Base-by-base conservation (phyloP, 805 yeast species). In the Candida chilensis region DNA sequence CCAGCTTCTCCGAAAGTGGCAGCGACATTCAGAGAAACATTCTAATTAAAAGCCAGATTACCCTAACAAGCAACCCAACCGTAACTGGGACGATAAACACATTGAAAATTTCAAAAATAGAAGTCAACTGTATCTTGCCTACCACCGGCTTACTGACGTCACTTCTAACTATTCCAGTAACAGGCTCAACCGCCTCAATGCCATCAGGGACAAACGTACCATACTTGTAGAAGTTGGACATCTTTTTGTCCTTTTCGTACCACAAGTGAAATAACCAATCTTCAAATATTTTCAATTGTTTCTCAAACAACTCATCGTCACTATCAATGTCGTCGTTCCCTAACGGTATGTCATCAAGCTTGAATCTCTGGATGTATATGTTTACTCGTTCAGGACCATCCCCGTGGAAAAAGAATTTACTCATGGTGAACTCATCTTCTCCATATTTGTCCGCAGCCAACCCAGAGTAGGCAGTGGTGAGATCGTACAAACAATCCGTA, bases 381-480 rank as follows among this genome's bases (percentile, higher is more conserved):
- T 73, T 73, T 5, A 87, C 76, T 5, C 57, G 39, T 27, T 63
- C 55, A 0, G 98, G 96, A 16, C 85, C 81, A 32, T 66, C 57
- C 2, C 96, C 95, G 30, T 63, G 57, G 5, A 86, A 45, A 45
- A 77, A 86, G 24, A 78, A 71, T 18, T 67, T 61, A 32, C 65
- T 62, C 32, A 92, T 60, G 2, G 86, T 73, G 51, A 70, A 92
- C 20, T 67, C 64, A 39, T 78, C 79, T 50, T 92, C 96, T 2
- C 95, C 95, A 46, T 68, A 80, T 36, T 75, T 77, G 5, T 63
- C 62, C 2, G 71, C 53, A 24, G 49, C 54, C 28, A 84, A 74
- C 9, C 87, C 95, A 4, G 78, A 65, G 52, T 87, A 92, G 1
- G 79, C 96, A 25, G 85, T 66, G 0, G 98, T 85, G 20, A 84